Evolutionary conservation across 176 grass and related monocot genomes (phyloP).

Genomic region (Thalia dealbata): DNA sequence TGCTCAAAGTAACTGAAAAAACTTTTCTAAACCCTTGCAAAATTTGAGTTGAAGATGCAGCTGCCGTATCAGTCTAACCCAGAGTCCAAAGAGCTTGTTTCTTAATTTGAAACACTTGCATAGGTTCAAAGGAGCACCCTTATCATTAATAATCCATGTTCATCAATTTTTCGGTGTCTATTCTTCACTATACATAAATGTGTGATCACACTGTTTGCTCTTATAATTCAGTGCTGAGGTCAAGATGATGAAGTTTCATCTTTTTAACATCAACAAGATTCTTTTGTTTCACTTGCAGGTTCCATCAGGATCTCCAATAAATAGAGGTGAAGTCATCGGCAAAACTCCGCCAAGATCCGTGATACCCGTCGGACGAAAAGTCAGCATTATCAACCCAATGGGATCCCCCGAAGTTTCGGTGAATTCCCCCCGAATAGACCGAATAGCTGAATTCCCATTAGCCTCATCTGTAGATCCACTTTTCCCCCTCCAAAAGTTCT

Average conservation of each 20-base stretch:
- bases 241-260: too few species aligned
- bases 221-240: too few species aligned
- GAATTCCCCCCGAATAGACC: constrained; percentile 76
- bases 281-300: constrained; percentile 1
- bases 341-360: constrained; percentile 32
- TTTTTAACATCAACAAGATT: not conserved
- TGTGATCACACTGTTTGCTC: too few species aligned
- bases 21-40: not conserved
- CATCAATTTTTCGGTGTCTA: not conserved
- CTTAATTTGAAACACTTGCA: not conserved
- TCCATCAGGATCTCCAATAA: constrained; percentile 7
- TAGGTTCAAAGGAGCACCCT: not conserved
- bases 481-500: constrained; percentile 28
- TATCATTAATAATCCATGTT: not conserved
- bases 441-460: constrained; percentile 80
- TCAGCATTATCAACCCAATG: constrained; percentile 36
- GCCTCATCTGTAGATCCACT: constrained; percentile 50
- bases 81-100: not conserved
- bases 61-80: not conserved
- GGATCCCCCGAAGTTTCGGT: constrained; percentile 69
- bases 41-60: not conserved
- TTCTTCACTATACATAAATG: too few species aligned
- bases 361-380: constrained; percentile 26
- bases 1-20: not conserved
- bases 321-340: constrained; percentile 24